These are phyloP conservation scores for Trichophyton mentagrophytes DNA, from an alignment of 2,329 filamentous ascomycete species.

Conservation along the genomic window DNA sequence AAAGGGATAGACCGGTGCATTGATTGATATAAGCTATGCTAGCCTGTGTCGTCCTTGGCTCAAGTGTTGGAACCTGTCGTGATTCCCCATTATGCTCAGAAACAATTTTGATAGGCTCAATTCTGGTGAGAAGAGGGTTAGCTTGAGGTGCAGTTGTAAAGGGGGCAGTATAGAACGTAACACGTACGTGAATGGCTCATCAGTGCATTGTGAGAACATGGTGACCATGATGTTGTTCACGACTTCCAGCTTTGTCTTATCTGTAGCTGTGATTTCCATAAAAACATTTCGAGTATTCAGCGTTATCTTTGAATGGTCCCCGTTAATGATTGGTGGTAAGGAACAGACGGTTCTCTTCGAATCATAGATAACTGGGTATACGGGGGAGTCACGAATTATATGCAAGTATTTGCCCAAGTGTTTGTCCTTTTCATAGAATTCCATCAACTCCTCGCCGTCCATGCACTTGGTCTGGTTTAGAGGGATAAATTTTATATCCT, in stretches of 20 bases:
- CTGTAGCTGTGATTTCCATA: constrained; percentile 92
- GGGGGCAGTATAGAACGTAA: neutral
- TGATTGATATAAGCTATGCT: constrained; percentile 89
- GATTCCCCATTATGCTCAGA: constrained; percentile 82
- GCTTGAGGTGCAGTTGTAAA: neutral
- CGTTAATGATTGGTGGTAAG: constrained; percentile 93
- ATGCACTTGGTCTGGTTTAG: constrained; percentile 86
- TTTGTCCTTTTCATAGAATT: constrained; percentile 89
- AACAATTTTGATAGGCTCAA: constrained; percentile 85
- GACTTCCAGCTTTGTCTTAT: constrained; percentile 91
- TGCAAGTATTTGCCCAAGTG: constrained; percentile 81
- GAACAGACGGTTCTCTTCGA: constrained; percentile 78
- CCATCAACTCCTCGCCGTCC: constrained; percentile 79
- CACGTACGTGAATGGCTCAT: constrained; percentile 62
- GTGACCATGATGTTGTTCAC: constrained; percentile 90
- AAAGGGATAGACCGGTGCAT: constrained; percentile 70
- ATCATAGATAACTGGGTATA: constrained; percentile 94
- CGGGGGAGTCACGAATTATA: constrained; percentile 85
- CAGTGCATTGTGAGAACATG: constrained; percentile 92
- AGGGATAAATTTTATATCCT: constrained; percentile 80
- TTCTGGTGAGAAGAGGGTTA: constrained; percentile 22
- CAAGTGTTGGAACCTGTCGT: constrained; percentile 66
- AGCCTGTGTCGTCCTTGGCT: constrained; percentile 62
- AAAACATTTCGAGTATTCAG: constrained; percentile 85
- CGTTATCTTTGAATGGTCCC: constrained; percentile 91